phyloP scores from a whole-genome alignment of 176 grass and related monocot genomes.

The Zea luxurians region DNA sequence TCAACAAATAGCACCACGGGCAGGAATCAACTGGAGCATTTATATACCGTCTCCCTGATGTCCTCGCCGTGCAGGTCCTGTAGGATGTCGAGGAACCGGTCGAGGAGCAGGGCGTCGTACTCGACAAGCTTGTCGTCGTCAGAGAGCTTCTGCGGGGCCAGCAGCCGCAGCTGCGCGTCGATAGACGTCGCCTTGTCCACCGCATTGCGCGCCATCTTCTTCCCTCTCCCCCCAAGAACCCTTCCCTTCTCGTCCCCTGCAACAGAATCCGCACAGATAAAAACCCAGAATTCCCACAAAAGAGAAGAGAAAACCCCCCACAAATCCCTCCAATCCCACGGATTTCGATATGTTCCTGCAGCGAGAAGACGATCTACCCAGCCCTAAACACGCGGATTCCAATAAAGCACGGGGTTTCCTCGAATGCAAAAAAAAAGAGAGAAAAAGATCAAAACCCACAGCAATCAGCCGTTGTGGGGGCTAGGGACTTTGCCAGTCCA shows the following conservation, averaged over 20 bases:
- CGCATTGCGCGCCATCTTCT: slow-evolving; percentile 46
- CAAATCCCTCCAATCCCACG: not conserved
- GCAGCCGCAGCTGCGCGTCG: slow-evolving; percentile 72
- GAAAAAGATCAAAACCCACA: slow-evolving; percentile 22
- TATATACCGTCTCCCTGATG: slow-evolving; percentile 66
- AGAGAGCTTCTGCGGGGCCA: slow-evolving; percentile 78
- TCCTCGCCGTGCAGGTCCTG: slow-evolving; percentile 73
- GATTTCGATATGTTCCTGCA: not conserved
- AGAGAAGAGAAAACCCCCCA: not conserved
- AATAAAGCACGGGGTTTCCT: not conserved
- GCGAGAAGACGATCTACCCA: not conserved
- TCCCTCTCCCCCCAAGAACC: not conserved
- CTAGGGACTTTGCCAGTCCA: slow-evolving; percentile 19
- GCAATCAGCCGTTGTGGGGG: not conserved
- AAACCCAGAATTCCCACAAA: not conserved
- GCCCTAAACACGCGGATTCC: slow-evolving; percentile 29
- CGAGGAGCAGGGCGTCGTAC: slow-evolving; percentile 80
- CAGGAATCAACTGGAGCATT: not conserved
- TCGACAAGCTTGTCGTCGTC: slow-evolving; percentile 86
- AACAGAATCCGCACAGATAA: slow-evolving; percentile 38
- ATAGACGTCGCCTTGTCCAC: slow-evolving; percentile 74
- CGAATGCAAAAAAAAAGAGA: not conserved
- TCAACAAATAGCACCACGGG: slow-evolving; percentile 3
- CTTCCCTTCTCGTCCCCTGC: slow-evolving; percentile 29
- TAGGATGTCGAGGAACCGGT: slow-evolving; percentile 87